phyloP scores from a whole-genome alignment of 169 alveolate species.

The Babesia caballi region DNA sequence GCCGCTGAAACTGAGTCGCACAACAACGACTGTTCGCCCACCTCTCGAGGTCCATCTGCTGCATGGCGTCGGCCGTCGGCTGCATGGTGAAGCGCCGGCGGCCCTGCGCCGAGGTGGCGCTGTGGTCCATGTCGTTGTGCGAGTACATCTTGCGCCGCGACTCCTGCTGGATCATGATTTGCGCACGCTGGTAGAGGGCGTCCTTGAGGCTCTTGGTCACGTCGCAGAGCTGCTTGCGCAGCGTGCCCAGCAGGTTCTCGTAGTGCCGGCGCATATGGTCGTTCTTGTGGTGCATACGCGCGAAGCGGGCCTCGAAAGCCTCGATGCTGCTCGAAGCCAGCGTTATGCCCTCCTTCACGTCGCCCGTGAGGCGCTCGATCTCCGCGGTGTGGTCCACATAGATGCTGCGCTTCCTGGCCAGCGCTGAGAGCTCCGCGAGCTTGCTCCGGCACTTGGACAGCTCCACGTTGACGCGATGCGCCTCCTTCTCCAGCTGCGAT shows the following conservation, averaged over 20 bases:
- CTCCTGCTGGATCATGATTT: conserved; percentile 74
- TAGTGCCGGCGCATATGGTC: conserved; percentile 49
- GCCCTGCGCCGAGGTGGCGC: not conserved
- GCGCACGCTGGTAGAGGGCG: conserved; percentile 68
- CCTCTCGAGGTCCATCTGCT: conserved; percentile 65
- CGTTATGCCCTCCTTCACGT: conserved; percentile 51
- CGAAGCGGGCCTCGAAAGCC: conserved; percentile 8
- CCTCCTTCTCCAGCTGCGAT: conserved; percentile 46
- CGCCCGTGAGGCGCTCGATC: conserved; percentile 47
- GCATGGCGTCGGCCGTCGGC: conserved; percentile 44
- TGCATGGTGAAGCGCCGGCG: conserved; percentile 52
- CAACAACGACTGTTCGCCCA: not conserved
- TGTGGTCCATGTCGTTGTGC: conserved; percentile 40
- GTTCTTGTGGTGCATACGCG: conserved; percentile 13
- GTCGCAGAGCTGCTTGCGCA: conserved; percentile 40
- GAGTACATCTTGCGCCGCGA: conserved; percentile 71
- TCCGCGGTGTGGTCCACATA: conserved; percentile 59
- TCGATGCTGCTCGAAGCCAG: conserved; percentile 38
- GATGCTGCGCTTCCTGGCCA: conserved; percentile 57
- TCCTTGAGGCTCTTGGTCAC: conserved; percentile 73
- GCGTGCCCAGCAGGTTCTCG: conserved; percentile 42
- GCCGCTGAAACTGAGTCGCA: conserved; percentile 12
- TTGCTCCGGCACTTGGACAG: conserved; percentile 17
- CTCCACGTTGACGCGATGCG: conserved; percentile 29
- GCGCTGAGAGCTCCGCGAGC: conserved; percentile 33